Evolutionary conservation across 106 monocot genomes (phyloP), one percentile per base, ranked within the genome.

Genomic region (Dendrobium catenatum): DNA sequence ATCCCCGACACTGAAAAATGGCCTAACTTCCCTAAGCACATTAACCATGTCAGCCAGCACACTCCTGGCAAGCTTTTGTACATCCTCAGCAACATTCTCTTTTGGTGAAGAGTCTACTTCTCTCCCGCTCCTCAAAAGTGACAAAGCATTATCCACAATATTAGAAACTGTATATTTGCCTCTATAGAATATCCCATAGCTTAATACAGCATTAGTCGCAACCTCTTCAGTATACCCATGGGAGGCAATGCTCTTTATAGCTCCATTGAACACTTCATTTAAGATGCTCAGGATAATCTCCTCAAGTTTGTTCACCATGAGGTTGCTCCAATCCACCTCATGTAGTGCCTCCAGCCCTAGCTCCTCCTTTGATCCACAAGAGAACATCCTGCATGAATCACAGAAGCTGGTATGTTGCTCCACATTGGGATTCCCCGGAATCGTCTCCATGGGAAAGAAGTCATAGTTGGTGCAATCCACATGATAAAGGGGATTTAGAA

Each of bases 21-120:
- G 97, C 17, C 88, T 79, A 20, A 86, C 83, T 24, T 88, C 89
- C 79, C 78, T 86, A 70, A 98, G 80, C 13, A 98, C 82, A 78
- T 79, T 82, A 77, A 94, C 82, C 97, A 98, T 94, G 61, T 92
- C 88, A n/a, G 79, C 80, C 81, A 98, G 80, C 9, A 89, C 82
- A 80, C 84, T 86, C 72, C 80, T 87, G 80, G 89, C 88, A 79
- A 89, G 73, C 80, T 87, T 89, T 70, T 83, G 79, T 82, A 98
- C 78, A 83, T 98, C 89, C 81, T 92, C 85, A 2, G 83, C 79
- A 5, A 79, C 84, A 74, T 83, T 83, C 42, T 90, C 88, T 40
- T 81, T 85, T 19, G 56, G 48, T 61, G 78, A 86, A 72, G 77
- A 67, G 76, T 88, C 88, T 43, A 86, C 77, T 33, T 86, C 85